Conservation (phyloP, 2,329 filamentous ascomycete genomes). For the Fusarium nisikadoi region DNA sequence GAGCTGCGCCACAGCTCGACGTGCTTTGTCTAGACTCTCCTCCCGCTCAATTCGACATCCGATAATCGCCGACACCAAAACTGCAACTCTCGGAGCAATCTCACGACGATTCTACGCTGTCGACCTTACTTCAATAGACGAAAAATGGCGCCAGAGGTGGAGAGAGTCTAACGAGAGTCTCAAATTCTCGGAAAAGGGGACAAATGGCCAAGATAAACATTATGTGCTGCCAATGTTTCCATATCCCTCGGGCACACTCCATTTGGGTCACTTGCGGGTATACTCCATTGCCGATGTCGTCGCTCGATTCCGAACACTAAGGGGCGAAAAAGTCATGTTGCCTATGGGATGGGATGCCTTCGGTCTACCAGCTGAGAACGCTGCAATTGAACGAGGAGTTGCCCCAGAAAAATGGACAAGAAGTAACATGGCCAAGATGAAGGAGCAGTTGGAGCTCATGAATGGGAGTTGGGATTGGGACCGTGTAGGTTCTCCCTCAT, state of each 20-base stretch:
- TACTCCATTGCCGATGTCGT: slow-evolving; percentile 92
- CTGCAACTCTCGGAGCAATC: slow-evolving; percentile 4
- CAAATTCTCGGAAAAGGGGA: slow-evolving; percentile 19
- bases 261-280: slow-evolving; percentile 87
- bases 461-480: slow-evolving; percentile 88
- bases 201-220: slow-evolving; percentile 51
- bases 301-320: slow-evolving; percentile 78
- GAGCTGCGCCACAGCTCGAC: slow-evolving; percentile 39
- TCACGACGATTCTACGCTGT: slow-evolving; percentile 54
- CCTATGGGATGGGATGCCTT: slow-evolving; percentile 98
- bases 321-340: slow-evolving; percentile 79
- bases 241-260: slow-evolving; percentile 87
- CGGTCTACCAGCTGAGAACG: slow-evolving; percentile 90
- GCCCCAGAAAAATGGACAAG: slow-evolving; percentile 83
- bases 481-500: slow-evolving; percentile 65
- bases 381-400: slow-evolving; percentile 83
- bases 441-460: slow-evolving; percentile 80
- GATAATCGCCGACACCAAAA: slow-evolving; percentile 14
- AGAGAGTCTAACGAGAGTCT: slow-evolving; percentile 17
- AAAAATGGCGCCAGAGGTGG: slow-evolving; percentile 65
- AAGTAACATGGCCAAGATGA: slow-evolving; percentile 86
- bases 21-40: slow-evolving; percentile 17
- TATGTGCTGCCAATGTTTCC: slow-evolving; percentile 94
- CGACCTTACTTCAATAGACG: slow-evolving; percentile 57
- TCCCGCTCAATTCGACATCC: slow-evolving; percentile 23